Percentiles rank a stretch among this genome's conserved stretches.
Evolutionary conservation across 2,329 filamentous ascomycete genomes (phyloP).

Genomic region (Helotiales sp.): DNA sequence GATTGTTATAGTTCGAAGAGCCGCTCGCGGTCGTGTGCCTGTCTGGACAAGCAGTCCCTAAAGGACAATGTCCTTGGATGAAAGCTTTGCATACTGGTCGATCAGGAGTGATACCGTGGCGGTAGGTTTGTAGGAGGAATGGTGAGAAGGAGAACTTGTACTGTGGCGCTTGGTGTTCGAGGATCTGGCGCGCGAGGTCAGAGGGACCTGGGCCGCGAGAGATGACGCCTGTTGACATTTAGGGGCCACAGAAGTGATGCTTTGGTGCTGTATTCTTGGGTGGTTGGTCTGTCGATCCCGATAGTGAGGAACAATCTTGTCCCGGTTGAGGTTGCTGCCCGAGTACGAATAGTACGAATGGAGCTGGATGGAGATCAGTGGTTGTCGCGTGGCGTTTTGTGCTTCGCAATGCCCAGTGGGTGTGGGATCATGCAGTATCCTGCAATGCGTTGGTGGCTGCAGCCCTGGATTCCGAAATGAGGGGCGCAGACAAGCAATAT

Average conservation of each 20-base stretch:
- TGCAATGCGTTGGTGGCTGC: conserved; percentile 17
- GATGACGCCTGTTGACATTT: conserved; percentile 19
- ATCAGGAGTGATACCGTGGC: conserved; percentile 78
- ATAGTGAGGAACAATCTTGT: no score
- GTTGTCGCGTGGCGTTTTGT: no score
- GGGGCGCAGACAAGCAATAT: not conserved
- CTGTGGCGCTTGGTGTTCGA: conserved; percentile 53
- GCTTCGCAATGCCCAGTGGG: conserved; percentile 12
- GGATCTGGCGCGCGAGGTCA: conserved; percentile 44
- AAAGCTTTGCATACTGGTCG: conserved; percentile 85
- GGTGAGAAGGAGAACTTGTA: conserved; percentile 83
- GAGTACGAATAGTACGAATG: not conserved
- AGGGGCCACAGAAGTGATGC: not conserved
- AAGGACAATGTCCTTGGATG: conserved; percentile 80
- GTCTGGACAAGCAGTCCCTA: conserved; percentile 82
- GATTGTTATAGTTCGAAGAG: conserved; percentile 64
- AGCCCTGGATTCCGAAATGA: conserved; percentile 2
- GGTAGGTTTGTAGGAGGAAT: conserved; percentile 80
- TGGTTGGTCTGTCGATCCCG: not conserved
- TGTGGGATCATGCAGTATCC: conserved; percentile 10
- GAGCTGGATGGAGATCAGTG: no score
- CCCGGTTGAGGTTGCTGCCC: not conserved
- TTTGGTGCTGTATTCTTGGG: not conserved
- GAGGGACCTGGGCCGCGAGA: conserved; percentile 29
- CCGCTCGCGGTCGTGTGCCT: conserved; percentile 58